Conservation (phyloP, 2,329 filamentous ascomycete genomes). For the Emergomyces pasteurianus region DNA sequence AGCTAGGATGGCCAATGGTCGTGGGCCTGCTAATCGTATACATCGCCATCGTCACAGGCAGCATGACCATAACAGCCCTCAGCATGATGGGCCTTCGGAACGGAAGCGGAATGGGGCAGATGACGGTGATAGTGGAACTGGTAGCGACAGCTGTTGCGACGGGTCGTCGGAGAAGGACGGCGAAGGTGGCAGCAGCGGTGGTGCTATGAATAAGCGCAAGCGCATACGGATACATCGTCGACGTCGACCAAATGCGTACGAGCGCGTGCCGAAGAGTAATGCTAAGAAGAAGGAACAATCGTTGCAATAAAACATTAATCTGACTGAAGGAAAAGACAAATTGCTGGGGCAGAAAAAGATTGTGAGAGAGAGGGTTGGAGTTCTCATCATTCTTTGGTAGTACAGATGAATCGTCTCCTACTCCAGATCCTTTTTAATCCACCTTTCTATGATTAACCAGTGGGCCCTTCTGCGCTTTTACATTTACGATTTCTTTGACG, state of each 20-base stretch:
- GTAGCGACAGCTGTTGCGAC: background rate
- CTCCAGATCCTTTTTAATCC: background rate
- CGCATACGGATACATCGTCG: slow-evolving; percentile 6
- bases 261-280: slow-evolving; percentile 27
- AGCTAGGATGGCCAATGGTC: slow-evolving; percentile 12
- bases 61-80: slow-evolving; percentile 10
- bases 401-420: background rate
- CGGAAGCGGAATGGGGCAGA: background rate
- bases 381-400: background rate
- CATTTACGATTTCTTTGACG: background rate
- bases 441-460: background rate
- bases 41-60: slow-evolving; percentile 8
- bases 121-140: background rate
- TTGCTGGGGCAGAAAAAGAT: background rate
- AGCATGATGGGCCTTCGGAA: slow-evolving; percentile 12
- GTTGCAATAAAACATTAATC: background rate
- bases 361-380: no score
- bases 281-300: background rate
- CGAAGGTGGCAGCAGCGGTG: background rate
- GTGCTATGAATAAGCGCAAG: background rate
- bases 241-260: slow-evolving; percentile 33
- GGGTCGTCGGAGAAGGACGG: slow-evolving; percentile 9
- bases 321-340: no score
- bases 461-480: background rate
- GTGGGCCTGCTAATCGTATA: slow-evolving; percentile 1